These are phyloP conservation scores for Coemansia sp. DNA, from an alignment of 192 early-diverging fungal genomes.

Conservation along the genomic window DNA sequence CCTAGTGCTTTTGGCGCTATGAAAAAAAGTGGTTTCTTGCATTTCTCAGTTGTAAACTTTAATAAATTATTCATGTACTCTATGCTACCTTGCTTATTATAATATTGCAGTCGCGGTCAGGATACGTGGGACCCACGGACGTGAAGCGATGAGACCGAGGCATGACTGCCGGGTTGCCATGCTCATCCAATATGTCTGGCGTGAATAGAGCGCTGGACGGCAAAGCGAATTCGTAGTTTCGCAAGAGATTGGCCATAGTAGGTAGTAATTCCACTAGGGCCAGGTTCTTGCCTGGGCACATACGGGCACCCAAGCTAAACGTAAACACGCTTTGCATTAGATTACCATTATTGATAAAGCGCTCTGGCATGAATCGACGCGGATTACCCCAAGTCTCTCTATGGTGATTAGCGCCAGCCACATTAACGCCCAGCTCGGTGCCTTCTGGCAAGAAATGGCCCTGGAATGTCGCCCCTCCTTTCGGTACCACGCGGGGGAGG, in stretches of 20 bases:
- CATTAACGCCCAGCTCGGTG: slow-evolving; percentile 10
- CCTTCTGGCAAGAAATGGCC: slow-evolving; percentile 39
- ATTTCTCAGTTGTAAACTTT: neutral
- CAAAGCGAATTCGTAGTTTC: slow-evolving; percentile 25
- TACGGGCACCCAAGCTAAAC: slow-evolving; percentile 37
- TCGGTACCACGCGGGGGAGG: slow-evolving; percentile 26
- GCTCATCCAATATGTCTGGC: slow-evolving; percentile 9
- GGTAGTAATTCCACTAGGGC: slow-evolving; percentile 28
- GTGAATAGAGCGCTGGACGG: slow-evolving; percentile 3
- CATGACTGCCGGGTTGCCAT: slow-evolving; percentile 19
- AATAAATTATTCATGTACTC: neutral
- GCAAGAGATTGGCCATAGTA: slow-evolving; percentile 24
- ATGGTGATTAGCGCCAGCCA: slow-evolving; percentile 30
- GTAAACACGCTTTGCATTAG: slow-evolving; percentile 16
- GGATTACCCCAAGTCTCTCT: slow-evolving; percentile 9
- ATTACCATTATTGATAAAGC: slow-evolving; percentile 15
- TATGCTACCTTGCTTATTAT: slow-evolving; percentile 1
- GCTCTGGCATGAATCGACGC: slow-evolving; percentile 32
- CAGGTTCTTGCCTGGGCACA: slow-evolving; percentile 37
- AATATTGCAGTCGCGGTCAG: slow-evolving; percentile 31
- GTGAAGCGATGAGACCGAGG: slow-evolving; percentile 22
- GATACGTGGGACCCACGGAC: slow-evolving; percentile 12
- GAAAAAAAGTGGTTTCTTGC: neutral
- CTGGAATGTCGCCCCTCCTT: slow-evolving; percentile 24
- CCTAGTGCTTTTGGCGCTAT: slow-evolving; percentile 11